Base-by-base conservation (phyloP, 2,329 filamentous ascomycete genomes). In the Alternaria metachromatica region DNA sequence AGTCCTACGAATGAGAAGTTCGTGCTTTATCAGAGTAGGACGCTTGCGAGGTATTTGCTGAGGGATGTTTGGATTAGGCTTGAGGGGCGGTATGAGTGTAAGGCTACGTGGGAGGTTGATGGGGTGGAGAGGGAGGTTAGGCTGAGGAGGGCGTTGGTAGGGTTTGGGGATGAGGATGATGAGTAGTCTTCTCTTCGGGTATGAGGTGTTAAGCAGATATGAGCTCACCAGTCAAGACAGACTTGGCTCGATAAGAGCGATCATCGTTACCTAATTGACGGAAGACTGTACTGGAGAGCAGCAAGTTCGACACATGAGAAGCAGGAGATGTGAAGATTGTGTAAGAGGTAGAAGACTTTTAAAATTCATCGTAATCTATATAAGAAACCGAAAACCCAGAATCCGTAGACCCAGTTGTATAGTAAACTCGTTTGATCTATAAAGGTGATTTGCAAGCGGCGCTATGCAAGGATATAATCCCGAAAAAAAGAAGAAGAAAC, bases 331-430 rank as follows among this genome's bases (percentile, higher is more conserved):
- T 3, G 21, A 21, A 21, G 21, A 21, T 21, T 21, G 30, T 33
- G 13, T 87, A 75, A 89, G 94, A 70, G 93, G 93, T 26, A 86
- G 94, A 66, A 86, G 94, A 41, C 55, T 53, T 59, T 59, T 62
- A 33, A 21, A 59, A 59, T 61, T 43, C 33, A 25, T 50, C 33
- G 48, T 51, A 61, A 50, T 43, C 33, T 43, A 58, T 49, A 50
- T 37, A 33, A 23, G 23, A 44, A 59, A n/a, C 12, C 20, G 18
- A 21, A 53, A 28, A 56, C 28, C 49, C 20, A 30, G 59, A 51
- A 57, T 55, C 60, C 54, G 23, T 41, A n/a, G 48, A 58, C 44
- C 23, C 25, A 37, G 25, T 18, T 41, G 21, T 54, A 25, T 48
- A 44, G 28, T 41, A 54, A 55, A 25, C 15, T 59, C 60, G 48